Percentiles rank a stretch among this genome's conserved stretches.
Conservation (phyloP, 1,284 basidiomycete species). For the Nidula niveotomentosa region DNA sequence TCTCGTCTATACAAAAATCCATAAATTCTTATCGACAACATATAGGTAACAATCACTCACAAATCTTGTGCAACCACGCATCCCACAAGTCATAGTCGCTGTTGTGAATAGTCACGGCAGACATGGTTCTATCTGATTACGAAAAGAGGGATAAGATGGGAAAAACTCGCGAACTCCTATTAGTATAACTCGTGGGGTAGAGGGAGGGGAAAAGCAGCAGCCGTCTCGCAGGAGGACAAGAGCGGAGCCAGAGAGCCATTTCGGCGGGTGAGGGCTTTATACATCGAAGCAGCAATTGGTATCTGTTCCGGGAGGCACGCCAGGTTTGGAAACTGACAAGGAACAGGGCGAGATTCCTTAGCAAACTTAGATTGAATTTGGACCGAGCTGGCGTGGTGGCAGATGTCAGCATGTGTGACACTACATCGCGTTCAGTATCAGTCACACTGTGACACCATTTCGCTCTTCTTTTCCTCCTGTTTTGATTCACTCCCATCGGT, state of each 20-base stretch:
- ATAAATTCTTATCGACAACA: neutral
- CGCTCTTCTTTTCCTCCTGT: too few relatives aligned
- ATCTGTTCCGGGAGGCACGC: slow-evolving; percentile 1
- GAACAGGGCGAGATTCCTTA: too few relatives aligned
- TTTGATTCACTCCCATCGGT: too few relatives aligned
- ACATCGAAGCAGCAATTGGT: neutral
- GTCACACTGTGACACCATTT: too few relatives aligned
- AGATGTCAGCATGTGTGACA: too few relatives aligned
- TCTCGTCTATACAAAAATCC: slow-evolving; percentile 31
- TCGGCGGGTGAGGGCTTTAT: neutral
- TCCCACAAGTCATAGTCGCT: slow-evolving; percentile 43
- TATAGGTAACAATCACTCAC: slow-evolving; percentile 16
- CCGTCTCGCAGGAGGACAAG: slow-evolving; percentile 16
- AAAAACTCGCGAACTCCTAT: slow-evolving; percentile 3
- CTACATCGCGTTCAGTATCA: too few relatives aligned
- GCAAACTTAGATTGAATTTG: too few relatives aligned
- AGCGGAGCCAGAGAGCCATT: slow-evolving; percentile 14
- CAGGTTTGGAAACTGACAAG: neutral
- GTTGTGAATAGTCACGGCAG: slow-evolving; percentile 33
- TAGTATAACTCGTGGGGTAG: slow-evolving; percentile 1
- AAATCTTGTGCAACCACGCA: slow-evolving; percentile 49
- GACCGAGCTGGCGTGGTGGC: too few relatives aligned
- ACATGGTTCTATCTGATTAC: neutral
- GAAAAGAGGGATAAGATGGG: neutral
- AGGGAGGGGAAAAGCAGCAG: slow-evolving; percentile 9